These are phyloP conservation scores for Colletotrichum sp. DNA, from an alignment of 2,329 filamentous ascomycete genomes.

Conservation along the genomic window DNA sequence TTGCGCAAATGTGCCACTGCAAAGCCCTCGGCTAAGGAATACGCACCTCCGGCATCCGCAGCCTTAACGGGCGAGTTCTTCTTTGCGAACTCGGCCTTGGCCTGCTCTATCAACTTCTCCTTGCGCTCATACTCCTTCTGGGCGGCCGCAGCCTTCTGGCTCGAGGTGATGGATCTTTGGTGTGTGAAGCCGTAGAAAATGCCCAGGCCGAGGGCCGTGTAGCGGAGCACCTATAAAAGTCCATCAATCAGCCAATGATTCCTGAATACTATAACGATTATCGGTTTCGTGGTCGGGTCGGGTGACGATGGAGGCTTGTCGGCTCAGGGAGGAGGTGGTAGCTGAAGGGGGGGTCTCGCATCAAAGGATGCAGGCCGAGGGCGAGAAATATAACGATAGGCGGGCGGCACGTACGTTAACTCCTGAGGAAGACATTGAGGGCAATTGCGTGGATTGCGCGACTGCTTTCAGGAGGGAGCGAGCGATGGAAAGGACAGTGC, in stretches of 20 bases:
- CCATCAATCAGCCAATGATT: conserved; percentile 30
- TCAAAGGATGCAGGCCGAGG: not conserved
- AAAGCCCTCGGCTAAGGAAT: not conserved
- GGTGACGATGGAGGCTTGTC: conserved; percentile 10
- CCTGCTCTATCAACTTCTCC: conserved; percentile 88
- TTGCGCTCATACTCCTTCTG: conserved; percentile 90
- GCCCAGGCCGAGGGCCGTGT: conserved; percentile 89
- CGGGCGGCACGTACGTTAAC: conserved; percentile 64
- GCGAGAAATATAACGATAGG: not conserved
- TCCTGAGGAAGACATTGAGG: conserved; percentile 70
- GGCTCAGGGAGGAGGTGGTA: conserved; percentile 6
- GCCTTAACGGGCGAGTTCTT: conserved; percentile 60
- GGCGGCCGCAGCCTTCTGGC: conserved; percentile 72
- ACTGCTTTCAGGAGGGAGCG: conserved; percentile 40
- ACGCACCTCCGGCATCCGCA: conserved; percentile 17
- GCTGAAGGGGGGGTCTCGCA: not conserved
- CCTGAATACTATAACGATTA: not conserved
- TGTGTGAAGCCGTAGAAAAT: conserved; percentile 96
- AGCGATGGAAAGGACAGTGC: conserved; percentile 37
- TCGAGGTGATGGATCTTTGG: conserved; percentile 79
- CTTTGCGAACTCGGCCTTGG: conserved; percentile 89
- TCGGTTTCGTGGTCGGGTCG: not conserved
- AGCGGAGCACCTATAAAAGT: conserved; percentile 83
- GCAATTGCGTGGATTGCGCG: conserved; percentile 47
- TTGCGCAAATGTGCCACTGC: not conserved